Evolutionary conservation across 208 protist genomes (phyloP).

Genomic region (Wallacemonas rigidus): DNA sequence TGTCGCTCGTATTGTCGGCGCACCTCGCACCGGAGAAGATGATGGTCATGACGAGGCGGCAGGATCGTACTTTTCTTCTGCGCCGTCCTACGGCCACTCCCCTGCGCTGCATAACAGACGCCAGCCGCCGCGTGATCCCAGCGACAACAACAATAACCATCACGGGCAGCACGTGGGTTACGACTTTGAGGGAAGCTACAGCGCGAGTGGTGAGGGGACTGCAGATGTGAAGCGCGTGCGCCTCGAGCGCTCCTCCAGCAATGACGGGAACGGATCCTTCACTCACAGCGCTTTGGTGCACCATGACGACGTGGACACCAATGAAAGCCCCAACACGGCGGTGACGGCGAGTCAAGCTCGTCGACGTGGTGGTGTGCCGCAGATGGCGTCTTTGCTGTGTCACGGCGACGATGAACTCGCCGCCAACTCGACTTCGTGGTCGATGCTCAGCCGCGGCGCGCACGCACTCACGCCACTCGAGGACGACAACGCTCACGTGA

Average conservation of each 20-base stretch:
- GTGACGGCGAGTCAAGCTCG: background rate
- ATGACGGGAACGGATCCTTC: background rate
- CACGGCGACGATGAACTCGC: background rate
- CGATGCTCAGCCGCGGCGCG: constrained; percentile 5
- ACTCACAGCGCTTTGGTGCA: background rate
- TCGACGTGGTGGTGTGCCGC: background rate
- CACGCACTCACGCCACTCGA: constrained; percentile 1
- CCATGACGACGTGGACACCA: background rate
- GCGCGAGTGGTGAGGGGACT: no score
- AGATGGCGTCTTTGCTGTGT: background rate
- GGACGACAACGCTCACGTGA: background rate
- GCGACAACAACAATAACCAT: no score
- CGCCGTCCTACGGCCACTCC: no score
- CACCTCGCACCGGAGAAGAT: no score
- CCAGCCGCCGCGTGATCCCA: no score
- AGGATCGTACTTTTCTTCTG: no score
- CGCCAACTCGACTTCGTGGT: constrained; percentile 7
- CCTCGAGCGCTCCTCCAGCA: background rate
- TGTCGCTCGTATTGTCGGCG: no score
- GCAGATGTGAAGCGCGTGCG: background rate
- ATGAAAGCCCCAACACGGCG: background rate
- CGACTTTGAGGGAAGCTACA: no score
- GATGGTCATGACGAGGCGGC: no score
- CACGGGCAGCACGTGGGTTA: no score
- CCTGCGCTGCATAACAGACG: no score